Evolutionary conservation across 106 monocot species (phyloP).

Genomic region (Apostasia shenzhenica): DNA sequence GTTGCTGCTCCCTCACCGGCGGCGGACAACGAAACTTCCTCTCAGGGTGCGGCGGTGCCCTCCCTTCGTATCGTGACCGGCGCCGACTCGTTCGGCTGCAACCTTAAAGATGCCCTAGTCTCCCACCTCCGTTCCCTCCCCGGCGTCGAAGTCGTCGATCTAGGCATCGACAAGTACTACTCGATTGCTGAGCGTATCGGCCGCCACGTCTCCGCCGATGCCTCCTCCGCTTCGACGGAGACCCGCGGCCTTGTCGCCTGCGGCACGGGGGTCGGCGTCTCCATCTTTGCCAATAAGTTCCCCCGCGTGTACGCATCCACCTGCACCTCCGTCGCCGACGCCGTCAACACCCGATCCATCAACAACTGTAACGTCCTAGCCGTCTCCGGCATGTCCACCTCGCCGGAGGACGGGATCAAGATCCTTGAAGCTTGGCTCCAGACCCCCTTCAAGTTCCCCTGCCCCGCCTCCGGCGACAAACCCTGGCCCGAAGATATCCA

Average conservation of each 20-base stretch:
- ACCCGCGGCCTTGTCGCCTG: constrained; percentile 70
- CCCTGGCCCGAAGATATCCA: constrained; percentile 58
- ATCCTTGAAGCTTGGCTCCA: constrained; percentile 64
- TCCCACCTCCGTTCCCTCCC: constrained; percentile 64
- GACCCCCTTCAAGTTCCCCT: constrained; percentile 75
- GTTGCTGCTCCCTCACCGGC: neutral
- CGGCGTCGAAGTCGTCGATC: constrained; percentile 47
- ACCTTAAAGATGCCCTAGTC: constrained; percentile 53
- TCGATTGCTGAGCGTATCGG: constrained; percentile 46
- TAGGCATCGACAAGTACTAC: constrained; percentile 80
- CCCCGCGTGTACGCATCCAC: constrained; percentile 76
- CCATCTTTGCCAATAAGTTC: constrained; percentile 94
- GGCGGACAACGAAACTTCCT: neutral
- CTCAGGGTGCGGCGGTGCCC: neutral
- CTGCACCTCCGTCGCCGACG: constrained; percentile 65
- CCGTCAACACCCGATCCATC: constrained; percentile 81
- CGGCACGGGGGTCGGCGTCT: constrained; percentile 84
- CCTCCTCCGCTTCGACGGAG: constrained; percentile 10
- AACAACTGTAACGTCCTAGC: constrained; percentile 77
- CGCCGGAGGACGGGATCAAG: constrained; percentile 26
- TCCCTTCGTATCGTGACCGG: constrained; percentile 52
- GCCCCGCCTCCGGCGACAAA: constrained; percentile 54
- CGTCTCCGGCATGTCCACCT: constrained; percentile 42
- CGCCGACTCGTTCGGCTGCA: constrained; percentile 68
- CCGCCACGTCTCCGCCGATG: constrained; percentile 30